Evolutionary conservation across 169 alveolate genomes (phyloP).

Genomic region (Plasmodium chabaudi): DNA sequence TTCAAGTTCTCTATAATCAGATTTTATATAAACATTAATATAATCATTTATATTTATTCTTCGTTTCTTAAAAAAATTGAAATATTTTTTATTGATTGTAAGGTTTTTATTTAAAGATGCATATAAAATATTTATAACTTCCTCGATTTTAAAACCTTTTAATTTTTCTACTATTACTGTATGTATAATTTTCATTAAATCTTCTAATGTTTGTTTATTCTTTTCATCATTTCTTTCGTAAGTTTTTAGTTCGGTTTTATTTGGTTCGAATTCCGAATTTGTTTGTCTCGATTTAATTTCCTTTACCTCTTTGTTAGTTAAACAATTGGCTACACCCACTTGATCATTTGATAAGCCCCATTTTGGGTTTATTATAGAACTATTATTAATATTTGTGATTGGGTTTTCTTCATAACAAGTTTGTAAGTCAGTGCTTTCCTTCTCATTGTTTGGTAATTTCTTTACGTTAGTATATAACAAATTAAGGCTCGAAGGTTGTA

Average conservation of each 20-base stretch:
- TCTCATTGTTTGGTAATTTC: background rate
- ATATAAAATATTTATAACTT: slow-evolving; percentile 42
- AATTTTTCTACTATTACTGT: slow-evolving; percentile 32
- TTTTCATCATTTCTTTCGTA: background rate
- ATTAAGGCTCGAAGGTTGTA: no score
- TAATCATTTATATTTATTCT: slow-evolving; percentile 43
- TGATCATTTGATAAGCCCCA: background rate
- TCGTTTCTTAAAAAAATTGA: slow-evolving; percentile 23
- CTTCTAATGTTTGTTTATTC: background rate
- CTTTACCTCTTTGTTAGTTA: background rate
- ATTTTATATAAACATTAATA: slow-evolving; percentile 31
- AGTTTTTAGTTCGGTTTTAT: background rate
- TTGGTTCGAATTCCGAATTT: background rate
- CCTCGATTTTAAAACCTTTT: slow-evolving; percentile 59
- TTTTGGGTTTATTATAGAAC: background rate
- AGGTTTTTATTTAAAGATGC: slow-evolving; percentile 26
- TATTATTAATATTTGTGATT: background rate
- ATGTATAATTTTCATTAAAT: slow-evolving; percentile 7
- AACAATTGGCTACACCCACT: background rate
- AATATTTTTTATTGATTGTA: slow-evolving; percentile 33
- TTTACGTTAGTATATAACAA: background rate
- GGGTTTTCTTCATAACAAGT: background rate
- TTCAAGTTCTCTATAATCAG: background rate
- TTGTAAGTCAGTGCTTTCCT: background rate
- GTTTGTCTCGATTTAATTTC: background rate